phyloP scores from a whole-genome alignment of 805 yeast species.

The Naumovozyma baii region DNA sequence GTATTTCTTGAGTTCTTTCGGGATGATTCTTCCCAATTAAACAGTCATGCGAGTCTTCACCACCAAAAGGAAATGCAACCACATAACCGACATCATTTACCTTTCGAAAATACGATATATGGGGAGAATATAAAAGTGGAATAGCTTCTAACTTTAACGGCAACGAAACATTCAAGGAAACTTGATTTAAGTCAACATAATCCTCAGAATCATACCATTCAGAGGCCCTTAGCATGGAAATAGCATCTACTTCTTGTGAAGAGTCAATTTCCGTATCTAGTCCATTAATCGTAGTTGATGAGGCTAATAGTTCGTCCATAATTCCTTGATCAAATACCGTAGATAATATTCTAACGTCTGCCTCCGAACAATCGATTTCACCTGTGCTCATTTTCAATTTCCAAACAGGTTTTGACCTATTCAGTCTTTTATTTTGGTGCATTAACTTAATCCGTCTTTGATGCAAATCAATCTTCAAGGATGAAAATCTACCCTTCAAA shows the following conservation, averaged over 20 bases:
- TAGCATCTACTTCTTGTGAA: not conserved
- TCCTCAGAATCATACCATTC: slow-evolving; percentile 73
- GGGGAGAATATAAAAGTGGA: slow-evolving; percentile 46
- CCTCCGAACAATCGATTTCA: slow-evolving; percentile 56
- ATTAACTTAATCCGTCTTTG: slow-evolving; percentile 39
- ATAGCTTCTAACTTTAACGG: slow-evolving; percentile 36
- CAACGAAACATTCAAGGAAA: slow-evolving; percentile 32
- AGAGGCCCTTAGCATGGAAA: slow-evolving; percentile 8
- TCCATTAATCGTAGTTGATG: not conserved
- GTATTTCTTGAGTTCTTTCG: slow-evolving; percentile 41
- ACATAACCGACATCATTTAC: slow-evolving; percentile 34
- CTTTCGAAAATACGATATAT: slow-evolving; percentile 53
- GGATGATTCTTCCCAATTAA: slow-evolving; percentile 44
- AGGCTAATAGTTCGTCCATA: slow-evolving; percentile 31
- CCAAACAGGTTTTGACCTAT: slow-evolving; percentile 36
- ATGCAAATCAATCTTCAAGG: slow-evolving; percentile 52
- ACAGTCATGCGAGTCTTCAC: slow-evolving; percentile 45
- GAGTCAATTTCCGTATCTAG: not conserved
- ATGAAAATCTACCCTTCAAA: slow-evolving; percentile 44
- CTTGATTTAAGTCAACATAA: slow-evolving; percentile 56
- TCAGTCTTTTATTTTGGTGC: slow-evolving; percentile 36
- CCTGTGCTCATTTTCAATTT: slow-evolving; percentile 56
- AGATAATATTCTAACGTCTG: slow-evolving; percentile 58
- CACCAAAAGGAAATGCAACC: slow-evolving; percentile 49
- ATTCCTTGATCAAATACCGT: slow-evolving; percentile 55